Conservation (phyloP, 1,139 yeast genomes). For the Pneumocystis canis region DNA sequence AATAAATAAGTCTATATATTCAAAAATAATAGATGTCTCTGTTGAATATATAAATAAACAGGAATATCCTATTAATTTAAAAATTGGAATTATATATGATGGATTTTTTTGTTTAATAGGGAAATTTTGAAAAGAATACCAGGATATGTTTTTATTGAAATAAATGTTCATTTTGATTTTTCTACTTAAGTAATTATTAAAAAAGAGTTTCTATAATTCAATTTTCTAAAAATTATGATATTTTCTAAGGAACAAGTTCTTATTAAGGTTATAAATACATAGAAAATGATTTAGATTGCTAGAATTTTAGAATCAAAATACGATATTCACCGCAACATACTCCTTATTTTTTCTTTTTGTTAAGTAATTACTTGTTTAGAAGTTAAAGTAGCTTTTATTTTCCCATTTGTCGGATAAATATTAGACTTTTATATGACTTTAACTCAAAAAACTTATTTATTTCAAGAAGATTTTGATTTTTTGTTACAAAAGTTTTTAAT, state of each 20-base stretch:
- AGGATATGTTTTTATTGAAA: conserved; percentile 98
- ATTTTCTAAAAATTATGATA: conserved; percentile 71
- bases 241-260: conserved; percentile 75
- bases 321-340: conserved; percentile 89
- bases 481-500: conserved; percentile 81
- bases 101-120: conserved; percentile 81
- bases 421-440: conserved; percentile 95
- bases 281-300: conserved; percentile 99
- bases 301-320: conserved; percentile 81
- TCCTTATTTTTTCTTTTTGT: conserved; percentile 81
- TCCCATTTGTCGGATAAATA: conserved; percentile 98
- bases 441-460: conserved; percentile 75
- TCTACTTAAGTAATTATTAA: conserved; percentile 84
- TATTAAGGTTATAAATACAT: conserved; percentile 94
- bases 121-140: conserved; percentile 91
- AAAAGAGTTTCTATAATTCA: conserved; percentile 75
- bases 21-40: conserved; percentile 79
- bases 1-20: conserved; percentile 75
- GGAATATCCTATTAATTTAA: conserved; percentile 28
- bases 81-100: conserved; percentile 71
- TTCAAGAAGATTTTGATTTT: conserved; percentile 85
- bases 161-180: conserved; percentile 92
- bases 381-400: conserved; percentile 87
- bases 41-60: conserved; percentile 53
- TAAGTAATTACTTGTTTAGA: conserved; percentile 99